Evolutionary conservation across 2,329 filamentous ascomycete species (phyloP), one percentile per base, ranked within the genome.

Genomic region (Aphanoascus verrucosus): DNA sequence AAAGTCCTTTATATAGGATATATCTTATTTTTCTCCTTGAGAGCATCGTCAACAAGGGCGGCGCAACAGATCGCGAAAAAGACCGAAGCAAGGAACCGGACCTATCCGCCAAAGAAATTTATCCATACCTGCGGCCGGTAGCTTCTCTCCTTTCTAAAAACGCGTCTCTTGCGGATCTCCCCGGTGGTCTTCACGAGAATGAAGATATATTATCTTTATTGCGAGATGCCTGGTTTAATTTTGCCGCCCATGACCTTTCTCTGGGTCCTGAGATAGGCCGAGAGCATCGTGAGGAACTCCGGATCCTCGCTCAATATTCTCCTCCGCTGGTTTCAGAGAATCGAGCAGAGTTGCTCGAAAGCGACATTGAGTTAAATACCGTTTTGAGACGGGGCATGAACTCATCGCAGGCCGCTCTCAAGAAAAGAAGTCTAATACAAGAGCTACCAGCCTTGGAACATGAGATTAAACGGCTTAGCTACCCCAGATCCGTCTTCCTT

Each of bases 201-300:
- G 80, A 85, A 50, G 85, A 90, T 49, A 83, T 91, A 55, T 80
- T 82, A 6, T 79, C 86, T 57, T 72, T 94, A 54, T 79, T 93
- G 60, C 83, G 91, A 50, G 90, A 98, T 74, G 88, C 88, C 4
- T 99, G 93, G 93, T 97, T 96, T 72, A 99, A 98, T 63, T 88
- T 97, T 57, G 87, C 90, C 19, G 86, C 95, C 0, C 93, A 98
- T 67, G 93, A 90, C 3, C 94, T 97, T 65, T 84, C 83, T 8
- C 77, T 85, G 9, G 79, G 79, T 14, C 91, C 88, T 0, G 79
- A 83, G 14, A 80, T 86, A 52, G 86, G 84, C 15, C 84, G 83
- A 65, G 80, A 81, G 59, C 82, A 94, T 62, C 70, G 83, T 48
- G 78, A 84, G 54, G 89, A 96, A 64, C 76, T 99, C 17, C 82